Conservation (phyloP, 805 yeast genomes). For the Sugiyamaella chiloensis region DNA sequence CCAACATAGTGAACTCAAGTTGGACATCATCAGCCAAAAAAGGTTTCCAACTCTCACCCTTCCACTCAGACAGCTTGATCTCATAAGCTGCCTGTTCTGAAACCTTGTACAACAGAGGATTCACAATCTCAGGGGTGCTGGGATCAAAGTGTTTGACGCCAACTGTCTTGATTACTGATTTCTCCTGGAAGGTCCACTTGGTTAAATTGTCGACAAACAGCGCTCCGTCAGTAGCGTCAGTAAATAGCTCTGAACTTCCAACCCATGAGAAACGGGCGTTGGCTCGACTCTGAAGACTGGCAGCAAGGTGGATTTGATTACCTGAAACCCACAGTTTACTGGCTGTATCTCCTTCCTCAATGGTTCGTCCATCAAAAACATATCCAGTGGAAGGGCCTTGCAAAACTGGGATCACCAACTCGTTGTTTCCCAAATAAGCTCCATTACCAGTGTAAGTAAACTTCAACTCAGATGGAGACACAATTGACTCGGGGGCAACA, state of each 20-base stretch:
- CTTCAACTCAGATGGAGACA: slow-evolving; percentile 11
- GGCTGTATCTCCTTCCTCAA: slow-evolving; percentile 39
- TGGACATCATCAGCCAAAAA: slow-evolving; percentile 60
- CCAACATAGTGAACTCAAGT: slow-evolving; percentile 83
- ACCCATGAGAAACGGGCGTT: slow-evolving; percentile 80
- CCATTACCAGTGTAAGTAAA: slow-evolving; percentile 53
- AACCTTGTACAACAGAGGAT: slow-evolving; percentile 56
- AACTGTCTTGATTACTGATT: slow-evolving; percentile 56
- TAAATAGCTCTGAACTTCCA: slow-evolving; percentile 63
- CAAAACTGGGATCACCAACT: slow-evolving; percentile 65
- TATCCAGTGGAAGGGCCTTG: slow-evolving; percentile 64
- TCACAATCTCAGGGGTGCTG: slow-evolving; percentile 32
- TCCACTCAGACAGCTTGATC: slow-evolving; percentile 42
- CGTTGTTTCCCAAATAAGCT: slow-evolving; percentile 68
- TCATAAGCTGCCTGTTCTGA: slow-evolving; percentile 64
- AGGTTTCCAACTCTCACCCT: slow-evolving; percentile 64
- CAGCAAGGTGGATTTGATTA: slow-evolving; percentile 69
- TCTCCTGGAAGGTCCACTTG: slow-evolving; percentile 73
- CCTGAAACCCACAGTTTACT: slow-evolving; percentile 68
- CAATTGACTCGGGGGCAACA: slow-evolving; percentile 11
- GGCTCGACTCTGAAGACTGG: slow-evolving; percentile 72
- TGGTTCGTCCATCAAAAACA: slow-evolving; percentile 43
- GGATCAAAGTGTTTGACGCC: slow-evolving; percentile 53
- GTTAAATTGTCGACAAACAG: slow-evolving; percentile 34
- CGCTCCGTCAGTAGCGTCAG: slow-evolving; percentile 28